These are phyloP conservation scores for Lonicera japonica DNA, from an alignment of 129 eudicot genomes.

Conservation along the genomic window DNA sequence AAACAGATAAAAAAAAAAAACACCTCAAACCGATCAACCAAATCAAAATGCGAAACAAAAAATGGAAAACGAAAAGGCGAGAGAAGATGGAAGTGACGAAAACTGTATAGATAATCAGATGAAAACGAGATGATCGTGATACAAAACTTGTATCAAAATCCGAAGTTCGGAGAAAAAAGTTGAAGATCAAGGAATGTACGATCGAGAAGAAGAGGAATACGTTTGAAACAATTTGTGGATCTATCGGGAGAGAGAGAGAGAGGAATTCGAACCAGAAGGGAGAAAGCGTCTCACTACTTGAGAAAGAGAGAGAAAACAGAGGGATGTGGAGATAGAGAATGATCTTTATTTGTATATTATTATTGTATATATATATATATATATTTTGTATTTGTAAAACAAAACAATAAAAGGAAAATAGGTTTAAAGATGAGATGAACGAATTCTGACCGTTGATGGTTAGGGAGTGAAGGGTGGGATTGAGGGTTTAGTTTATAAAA, in stretches of 20 bases:
- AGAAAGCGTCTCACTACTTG: not conserved
- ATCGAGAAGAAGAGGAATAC: not conserved
- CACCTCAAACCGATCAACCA: constrained; percentile 6
- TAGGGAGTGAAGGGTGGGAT: not conserved
- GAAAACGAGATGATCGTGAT: too few species aligned
- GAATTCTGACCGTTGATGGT: constrained; percentile 7
- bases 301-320: too few species aligned
- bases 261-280: not conserved
- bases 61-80: not conserved
- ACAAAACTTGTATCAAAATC: too few species aligned
- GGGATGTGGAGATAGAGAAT: not conserved
- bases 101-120: not conserved
- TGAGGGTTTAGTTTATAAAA: not conserved
- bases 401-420: constrained; percentile 5
- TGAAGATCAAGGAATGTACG: constrained; percentile 3
- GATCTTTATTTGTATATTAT: too few species aligned
- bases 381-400: not conserved
- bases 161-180: too few species aligned
- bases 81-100: too few species aligned
- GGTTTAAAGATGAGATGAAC: not conserved
- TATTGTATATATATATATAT: too few species aligned
- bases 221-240: not conserved
- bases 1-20: too few species aligned
- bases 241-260: not conserved
- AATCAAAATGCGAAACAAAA: not conserved